phyloP scores from a whole-genome alignment of 495 filamentous ascomycete genomes.

The Mytilinidion resinicola region DNA sequence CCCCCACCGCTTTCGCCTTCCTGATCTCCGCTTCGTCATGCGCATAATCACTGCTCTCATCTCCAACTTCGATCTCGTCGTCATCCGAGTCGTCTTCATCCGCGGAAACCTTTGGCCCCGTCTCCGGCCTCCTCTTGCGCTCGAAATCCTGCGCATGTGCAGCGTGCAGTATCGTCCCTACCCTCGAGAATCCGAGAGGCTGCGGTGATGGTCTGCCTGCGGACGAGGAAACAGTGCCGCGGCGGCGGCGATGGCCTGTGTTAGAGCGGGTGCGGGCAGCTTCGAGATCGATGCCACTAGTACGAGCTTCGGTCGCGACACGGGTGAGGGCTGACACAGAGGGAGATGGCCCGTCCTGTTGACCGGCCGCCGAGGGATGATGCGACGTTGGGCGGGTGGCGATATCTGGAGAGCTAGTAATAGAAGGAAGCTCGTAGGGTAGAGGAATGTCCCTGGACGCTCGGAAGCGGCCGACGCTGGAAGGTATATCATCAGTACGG shows the following conservation, averaged over 20 bases:
- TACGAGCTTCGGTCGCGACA: neutral
- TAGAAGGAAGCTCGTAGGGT: constrained; percentile 58
- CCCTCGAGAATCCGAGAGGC: constrained; percentile 36
- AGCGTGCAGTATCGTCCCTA: constrained; percentile 56
- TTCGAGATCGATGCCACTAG: constrained; percentile 11
- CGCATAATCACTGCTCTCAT: constrained; percentile 12
- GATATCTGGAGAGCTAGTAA: neutral
- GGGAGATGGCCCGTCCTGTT: constrained; percentile 2
- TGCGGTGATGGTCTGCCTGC: constrained; percentile 6
- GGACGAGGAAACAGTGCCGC: neutral
- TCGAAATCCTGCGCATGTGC: constrained; percentile 89
- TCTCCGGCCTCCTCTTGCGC: constrained; percentile 52
- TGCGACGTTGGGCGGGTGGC: neutral
- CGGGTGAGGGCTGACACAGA: constrained; percentile 6
- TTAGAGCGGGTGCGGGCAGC: neutral
- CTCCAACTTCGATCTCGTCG: constrained; percentile 21
- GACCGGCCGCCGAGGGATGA: too few relatives aligned
- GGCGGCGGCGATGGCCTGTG: neutral
- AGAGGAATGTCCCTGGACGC: constrained; percentile 74
- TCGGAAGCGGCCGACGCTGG: constrained; percentile 65
- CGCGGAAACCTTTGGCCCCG: constrained; percentile 12
- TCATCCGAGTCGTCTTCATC: constrained; percentile 28
- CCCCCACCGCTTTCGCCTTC: too few relatives aligned
- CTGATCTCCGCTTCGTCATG: neutral
- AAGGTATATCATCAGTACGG: neutral